Conservation (phyloP, 139 green algal species). For the Raphidocelis subcapitata region DNA sequence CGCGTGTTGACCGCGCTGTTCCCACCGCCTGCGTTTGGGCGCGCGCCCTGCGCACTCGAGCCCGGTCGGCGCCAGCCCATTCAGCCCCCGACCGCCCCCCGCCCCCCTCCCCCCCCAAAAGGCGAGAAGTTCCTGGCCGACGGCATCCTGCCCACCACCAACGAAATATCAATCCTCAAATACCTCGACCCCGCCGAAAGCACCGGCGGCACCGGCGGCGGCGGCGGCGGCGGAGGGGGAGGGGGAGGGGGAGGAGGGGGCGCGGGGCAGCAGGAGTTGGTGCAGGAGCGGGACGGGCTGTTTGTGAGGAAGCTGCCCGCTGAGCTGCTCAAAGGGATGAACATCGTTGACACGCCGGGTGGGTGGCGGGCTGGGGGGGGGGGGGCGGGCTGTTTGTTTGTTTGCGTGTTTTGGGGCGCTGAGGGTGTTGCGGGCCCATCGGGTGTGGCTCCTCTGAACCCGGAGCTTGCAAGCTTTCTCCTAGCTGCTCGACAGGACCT, state of each 20-base stretch:
- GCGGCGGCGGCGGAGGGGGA: no score
- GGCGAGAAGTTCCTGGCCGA: constrained; percentile 71
- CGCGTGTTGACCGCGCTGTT: no score
- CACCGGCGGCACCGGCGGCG: background rate
- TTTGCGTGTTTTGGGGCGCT: no score
- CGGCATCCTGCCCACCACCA: constrained; percentile 97
- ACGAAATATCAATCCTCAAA: constrained; percentile 96
- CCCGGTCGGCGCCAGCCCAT: no score
- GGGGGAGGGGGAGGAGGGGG: background rate
- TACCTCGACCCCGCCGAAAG: constrained; percentile 31
- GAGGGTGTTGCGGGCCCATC: no score
- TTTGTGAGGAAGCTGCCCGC: constrained; percentile 77
- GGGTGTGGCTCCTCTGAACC: no score
- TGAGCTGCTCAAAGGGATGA: constrained; percentile 74
- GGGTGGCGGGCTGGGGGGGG: background rate
- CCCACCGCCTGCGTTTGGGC: no score
- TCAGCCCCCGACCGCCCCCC: no score
- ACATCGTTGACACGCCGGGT: constrained; percentile 94
- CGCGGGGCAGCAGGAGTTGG: constrained; percentile 22
- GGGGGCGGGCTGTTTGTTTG: background rate
- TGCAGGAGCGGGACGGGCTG: constrained; percentile 80
- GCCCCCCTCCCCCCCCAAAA: background rate
- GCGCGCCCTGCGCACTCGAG: no score
- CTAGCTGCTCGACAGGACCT: no score
- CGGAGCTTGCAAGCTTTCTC: no score